These are phyloP conservation scores for Calonectria multiphialidica DNA, from an alignment of 2,329 filamentous ascomycete species.

Conservation along the genomic window DNA sequence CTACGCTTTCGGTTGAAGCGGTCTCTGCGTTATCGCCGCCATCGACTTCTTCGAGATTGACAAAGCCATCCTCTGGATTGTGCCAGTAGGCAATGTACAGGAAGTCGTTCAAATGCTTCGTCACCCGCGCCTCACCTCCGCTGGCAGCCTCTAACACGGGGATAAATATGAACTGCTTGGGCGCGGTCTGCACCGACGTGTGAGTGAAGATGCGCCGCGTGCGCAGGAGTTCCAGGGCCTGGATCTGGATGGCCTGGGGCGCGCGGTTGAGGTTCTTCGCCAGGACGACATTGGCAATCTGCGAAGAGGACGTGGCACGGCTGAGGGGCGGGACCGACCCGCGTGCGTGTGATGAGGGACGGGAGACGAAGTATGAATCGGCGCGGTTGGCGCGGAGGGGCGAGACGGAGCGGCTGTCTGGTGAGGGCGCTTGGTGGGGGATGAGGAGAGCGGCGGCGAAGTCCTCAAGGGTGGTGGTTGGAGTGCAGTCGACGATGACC, in stretches of 20 bases:
- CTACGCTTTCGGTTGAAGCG: conserved; percentile 59
- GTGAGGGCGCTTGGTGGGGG: conserved; percentile 34
- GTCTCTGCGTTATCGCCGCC: conserved; percentile 47
- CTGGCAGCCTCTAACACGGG: conserved; percentile 71
- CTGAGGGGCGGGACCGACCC: conserved; percentile 46
- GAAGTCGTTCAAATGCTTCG: conserved; percentile 78
- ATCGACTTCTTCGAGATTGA: conserved; percentile 76
- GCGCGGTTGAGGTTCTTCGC: conserved; percentile 83
- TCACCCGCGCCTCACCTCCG: conserved; percentile 63
- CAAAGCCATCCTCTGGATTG: conserved; percentile 76
- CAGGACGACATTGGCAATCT: conserved; percentile 86
- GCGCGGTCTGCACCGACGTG: conserved; percentile 79
- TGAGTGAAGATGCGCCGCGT: conserved; percentile 83
- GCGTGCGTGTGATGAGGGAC: conserved; percentile 36
- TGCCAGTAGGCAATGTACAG: conserved; percentile 93
- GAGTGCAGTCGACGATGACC: conserved; percentile 78
- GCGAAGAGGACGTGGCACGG: conserved; percentile 42
- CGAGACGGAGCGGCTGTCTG: conserved; percentile 42
- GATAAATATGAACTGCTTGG: conserved; percentile 84
- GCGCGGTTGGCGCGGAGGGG: conserved; percentile 39
- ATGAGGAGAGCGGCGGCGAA: conserved; percentile 80
- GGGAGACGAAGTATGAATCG: conserved; percentile 48
- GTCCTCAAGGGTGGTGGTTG: conserved; percentile 82
- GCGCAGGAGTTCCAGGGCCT: conserved; percentile 82
- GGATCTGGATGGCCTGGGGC: conserved; percentile 83